phyloP scores from a whole-genome alignment of 2,329 filamentous ascomycete genomes.

The Alternaria gansuensis region DNA sequence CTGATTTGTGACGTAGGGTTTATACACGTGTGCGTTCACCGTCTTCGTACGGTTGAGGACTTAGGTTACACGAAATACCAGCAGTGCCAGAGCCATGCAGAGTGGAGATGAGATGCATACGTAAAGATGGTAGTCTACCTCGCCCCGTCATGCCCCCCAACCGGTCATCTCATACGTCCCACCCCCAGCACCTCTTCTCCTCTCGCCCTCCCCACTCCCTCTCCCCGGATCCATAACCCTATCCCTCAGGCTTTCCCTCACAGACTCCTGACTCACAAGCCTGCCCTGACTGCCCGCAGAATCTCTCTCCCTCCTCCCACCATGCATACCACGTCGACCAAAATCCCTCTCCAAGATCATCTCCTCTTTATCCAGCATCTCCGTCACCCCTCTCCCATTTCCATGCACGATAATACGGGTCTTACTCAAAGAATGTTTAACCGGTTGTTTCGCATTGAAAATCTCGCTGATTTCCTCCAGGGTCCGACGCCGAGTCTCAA shows the following conservation, averaged over 20 bases:
- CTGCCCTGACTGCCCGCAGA: constrained; percentile 16
- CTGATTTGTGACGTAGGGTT: constrained; percentile 17
- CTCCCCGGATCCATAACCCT: constrained; percentile 16
- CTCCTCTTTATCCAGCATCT: constrained; percentile 45
- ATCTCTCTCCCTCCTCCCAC: constrained; percentile 18
- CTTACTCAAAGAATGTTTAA: constrained; percentile 48
- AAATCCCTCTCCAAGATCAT: constrained; percentile 18
- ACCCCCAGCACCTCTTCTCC: constrained; percentile 5
- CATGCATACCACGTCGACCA: constrained; percentile 4
- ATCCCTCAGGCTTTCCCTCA: constrained; percentile 17
- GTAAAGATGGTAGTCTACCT: background rate
- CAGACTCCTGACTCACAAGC: constrained; percentile 6
- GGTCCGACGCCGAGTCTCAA: constrained; percentile 52
- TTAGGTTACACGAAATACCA: background rate
- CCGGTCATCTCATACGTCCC: constrained; percentile 7
- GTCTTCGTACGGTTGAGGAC: constrained; percentile 11
- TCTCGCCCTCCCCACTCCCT: constrained; percentile 18
- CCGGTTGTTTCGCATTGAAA: constrained; percentile 54
- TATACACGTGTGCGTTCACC: constrained; percentile 22
- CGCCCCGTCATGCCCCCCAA: constrained; percentile 8
- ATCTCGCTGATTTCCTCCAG: constrained; percentile 59
- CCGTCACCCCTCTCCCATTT: constrained; percentile 40
- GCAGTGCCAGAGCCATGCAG: background rate
- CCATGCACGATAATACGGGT: constrained; percentile 46
- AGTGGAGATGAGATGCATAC: background rate